These are phyloP conservation scores for Hortiboletus campestris DNA, from an alignment of 768 basidiomycete species.

Conservation along the genomic window DNA sequence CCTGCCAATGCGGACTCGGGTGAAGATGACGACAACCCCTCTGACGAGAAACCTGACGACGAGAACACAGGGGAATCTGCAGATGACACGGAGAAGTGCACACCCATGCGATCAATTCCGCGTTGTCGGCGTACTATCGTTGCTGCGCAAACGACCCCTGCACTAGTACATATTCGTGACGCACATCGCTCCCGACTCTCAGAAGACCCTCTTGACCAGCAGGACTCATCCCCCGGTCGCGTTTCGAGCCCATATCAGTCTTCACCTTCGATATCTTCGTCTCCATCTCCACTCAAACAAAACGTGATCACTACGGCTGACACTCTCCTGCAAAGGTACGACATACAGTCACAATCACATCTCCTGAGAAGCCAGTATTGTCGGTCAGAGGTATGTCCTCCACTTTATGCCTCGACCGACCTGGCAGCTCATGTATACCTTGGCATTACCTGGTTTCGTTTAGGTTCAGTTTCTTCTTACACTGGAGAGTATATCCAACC, in stretches of 20 bases:
- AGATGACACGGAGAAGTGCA: slow-evolving; percentile 15
- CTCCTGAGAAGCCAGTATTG: slow-evolving; percentile 85
- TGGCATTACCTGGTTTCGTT: not conserved
- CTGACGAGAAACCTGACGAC: slow-evolving; percentile 40
- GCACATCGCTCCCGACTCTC: slow-evolving; percentile 56
- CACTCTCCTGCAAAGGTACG: slow-evolving; percentile 64
- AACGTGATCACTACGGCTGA: slow-evolving; percentile 49
- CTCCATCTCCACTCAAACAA: slow-evolving; percentile 44
- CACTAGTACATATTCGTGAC: slow-evolving; percentile 58
- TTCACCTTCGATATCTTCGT: slow-evolving; percentile 62
- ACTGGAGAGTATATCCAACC: slow-evolving; percentile 90
- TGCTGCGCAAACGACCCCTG: slow-evolving; percentile 73
- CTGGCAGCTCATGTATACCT: not conserved
- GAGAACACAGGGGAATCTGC: slow-evolving; percentile 18
- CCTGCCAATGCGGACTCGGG: slow-evolving; percentile 20
- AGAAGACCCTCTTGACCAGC: slow-evolving; percentile 73
- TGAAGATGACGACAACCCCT: slow-evolving; percentile 45
- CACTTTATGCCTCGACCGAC: not conserved
- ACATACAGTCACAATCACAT: slow-evolving; percentile 61
- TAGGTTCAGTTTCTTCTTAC: slow-evolving; percentile 85
- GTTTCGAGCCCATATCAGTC: slow-evolving; percentile 60
- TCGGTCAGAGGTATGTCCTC: slow-evolving; percentile 70
- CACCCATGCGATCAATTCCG: slow-evolving; percentile 10
- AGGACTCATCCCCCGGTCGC: slow-evolving; percentile 41
- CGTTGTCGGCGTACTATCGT: slow-evolving; percentile 50